These are phyloP conservation scores for Mucor circinelloides DNA, from an alignment of 371 early-diverging fungal species.

Conservation along the genomic window DNA sequence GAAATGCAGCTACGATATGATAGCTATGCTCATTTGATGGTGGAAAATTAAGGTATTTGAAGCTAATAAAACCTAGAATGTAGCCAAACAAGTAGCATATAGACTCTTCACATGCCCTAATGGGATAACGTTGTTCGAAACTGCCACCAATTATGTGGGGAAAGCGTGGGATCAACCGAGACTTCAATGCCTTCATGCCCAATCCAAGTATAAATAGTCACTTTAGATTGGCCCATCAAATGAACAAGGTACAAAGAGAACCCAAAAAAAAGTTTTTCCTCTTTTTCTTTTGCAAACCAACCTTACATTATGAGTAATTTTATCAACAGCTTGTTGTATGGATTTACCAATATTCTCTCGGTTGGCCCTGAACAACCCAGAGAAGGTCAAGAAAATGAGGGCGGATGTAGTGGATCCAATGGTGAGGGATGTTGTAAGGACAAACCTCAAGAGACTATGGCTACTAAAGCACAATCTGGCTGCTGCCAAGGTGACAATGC, in stretches of 20 bases:
- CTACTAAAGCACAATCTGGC: background rate
- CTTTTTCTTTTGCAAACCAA: background rate
- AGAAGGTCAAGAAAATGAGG: conserved; percentile 10
- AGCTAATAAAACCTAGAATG: no score
- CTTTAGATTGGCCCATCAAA: background rate
- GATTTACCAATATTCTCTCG: conserved; percentile 50
- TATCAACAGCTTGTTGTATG: conserved; percentile 44
- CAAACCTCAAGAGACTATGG: conserved; percentile 2
- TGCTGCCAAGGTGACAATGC: conserved; percentile 14
- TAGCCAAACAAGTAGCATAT: no score
- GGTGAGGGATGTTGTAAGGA: conserved; percentile 37
- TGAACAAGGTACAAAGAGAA: background rate
- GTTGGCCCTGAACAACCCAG: conserved; percentile 36
- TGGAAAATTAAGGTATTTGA: no score
- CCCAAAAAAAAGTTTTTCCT: background rate
- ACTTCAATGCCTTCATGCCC: background rate
- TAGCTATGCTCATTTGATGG: no score
- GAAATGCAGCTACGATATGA: no score
- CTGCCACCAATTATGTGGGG: no score
- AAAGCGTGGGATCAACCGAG: no score
- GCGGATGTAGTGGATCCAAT: conserved; percentile 21
- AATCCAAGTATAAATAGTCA: background rate
- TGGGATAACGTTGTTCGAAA: no score
- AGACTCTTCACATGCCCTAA: no score
- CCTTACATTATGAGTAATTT: conserved; percentile 38